Base-by-base conservation (phyloP, 805 yeast species). In the Yarrowia deformans region DNA sequence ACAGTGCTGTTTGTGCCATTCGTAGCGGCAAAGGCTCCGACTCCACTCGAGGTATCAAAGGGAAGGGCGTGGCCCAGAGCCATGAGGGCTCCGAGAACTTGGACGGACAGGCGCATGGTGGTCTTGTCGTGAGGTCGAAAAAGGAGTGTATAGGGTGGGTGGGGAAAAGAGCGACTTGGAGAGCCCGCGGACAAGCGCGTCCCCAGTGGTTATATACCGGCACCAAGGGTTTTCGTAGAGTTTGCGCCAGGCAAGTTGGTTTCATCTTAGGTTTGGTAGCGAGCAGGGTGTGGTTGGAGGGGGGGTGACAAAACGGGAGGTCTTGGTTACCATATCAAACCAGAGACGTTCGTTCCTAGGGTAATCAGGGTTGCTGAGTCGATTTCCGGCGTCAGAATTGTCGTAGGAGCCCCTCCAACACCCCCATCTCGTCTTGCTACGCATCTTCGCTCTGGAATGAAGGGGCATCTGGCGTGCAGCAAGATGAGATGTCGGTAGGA, bases 111-210 rank as follows among this genome's bases (percentile, higher is more conserved):
- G 34, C 13, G 66, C 66, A 60, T 60, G 14, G 8, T 43, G 29
- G 29, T 23, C 29, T 23, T 23, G 29, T 23, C 29, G 29, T 23
- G 18, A 6, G 23, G 29, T 16, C 7, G 18, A 16, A 16, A 14
- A 60, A 60, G 52, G 66, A 60, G 16, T 18, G 66, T 60, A 60
- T 60, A 60, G 66, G 66, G 66, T 60, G 52, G 66, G 66, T 39
- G 29, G 29, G 29, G 29, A 23, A 60, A 60, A 45, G 66, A 45
- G 52, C 66, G 66, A 60, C 66, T 43, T 40, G 63, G 8, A 29
- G 49, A 19, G 16, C 39, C 37, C 35, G 29, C 29, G 29, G 4
- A 13, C 14, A 6, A 10, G 63, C 63, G 63, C 63, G 63, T 23
- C 19, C 23, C n/a, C 13, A 12, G 9, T 2, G n/a, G 29, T 43